phyloP scores from a whole-genome alignment of 192 early-diverging fungal genomes.

The Podila minutissima region DNA sequence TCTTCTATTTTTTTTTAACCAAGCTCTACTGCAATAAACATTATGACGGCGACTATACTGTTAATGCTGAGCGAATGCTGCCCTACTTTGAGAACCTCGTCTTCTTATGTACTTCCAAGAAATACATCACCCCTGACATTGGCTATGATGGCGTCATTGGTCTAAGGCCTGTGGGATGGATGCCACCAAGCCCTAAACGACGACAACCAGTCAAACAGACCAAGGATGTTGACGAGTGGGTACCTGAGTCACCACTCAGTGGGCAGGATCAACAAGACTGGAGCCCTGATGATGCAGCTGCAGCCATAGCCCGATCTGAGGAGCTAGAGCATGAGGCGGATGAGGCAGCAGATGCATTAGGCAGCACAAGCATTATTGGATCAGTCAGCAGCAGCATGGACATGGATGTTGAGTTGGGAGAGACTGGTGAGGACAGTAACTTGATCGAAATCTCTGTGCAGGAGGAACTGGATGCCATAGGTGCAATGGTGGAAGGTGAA shows the following conservation, averaged over 20 bases:
- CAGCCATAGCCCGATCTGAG: no score
- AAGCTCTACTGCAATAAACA: conserved; percentile 4
- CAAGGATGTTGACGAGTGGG: background rate
- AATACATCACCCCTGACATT: background rate
- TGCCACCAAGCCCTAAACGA: background rate
- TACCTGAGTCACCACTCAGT: background rate
- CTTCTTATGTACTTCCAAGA: conserved; percentile 5
- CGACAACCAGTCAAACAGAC: background rate
- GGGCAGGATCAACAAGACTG: no score
- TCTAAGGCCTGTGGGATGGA: background rate
- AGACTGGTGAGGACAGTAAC: no score
- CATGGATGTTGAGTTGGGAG: no score
- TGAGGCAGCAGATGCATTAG: no score
- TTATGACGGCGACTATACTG: conserved; percentile 10
- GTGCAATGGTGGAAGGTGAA: no score
- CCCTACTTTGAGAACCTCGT: conserved; percentile 5
- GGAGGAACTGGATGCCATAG: no score
- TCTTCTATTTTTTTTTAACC: background rate
- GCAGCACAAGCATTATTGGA: no score
- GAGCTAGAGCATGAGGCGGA: no score
- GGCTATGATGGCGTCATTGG: conserved; percentile 6
- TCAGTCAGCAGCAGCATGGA: no score
- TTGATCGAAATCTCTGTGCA: no score
- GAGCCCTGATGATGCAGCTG: no score
- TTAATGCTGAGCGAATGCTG: conserved; percentile 1